phyloP scores from a whole-genome alignment of 1,139 yeast genomes.

The Pichia norvegensis region DNA sequence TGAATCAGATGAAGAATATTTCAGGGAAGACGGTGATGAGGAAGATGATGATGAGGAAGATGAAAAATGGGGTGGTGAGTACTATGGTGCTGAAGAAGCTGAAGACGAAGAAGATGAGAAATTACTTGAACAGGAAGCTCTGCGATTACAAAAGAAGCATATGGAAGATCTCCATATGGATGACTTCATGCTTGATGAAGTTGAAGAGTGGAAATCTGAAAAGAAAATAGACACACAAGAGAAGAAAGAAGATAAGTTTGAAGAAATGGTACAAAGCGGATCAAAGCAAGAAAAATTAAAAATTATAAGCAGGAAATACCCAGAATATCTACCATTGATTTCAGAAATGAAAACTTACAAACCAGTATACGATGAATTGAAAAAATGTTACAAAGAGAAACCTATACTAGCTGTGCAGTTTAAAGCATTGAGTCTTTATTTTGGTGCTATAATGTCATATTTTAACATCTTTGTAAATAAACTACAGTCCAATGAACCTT shows the following conservation, averaged over 20 bases:
- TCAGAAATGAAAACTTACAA: slow-evolving; percentile 50
- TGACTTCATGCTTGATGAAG: slow-evolving; percentile 79
- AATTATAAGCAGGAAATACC: slow-evolving; percentile 54
- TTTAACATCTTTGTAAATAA: slow-evolving; percentile 62
- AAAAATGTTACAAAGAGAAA: slow-evolving; percentile 30
- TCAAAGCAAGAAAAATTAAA: slow-evolving; percentile 39
- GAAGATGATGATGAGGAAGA: slow-evolving; percentile 32
- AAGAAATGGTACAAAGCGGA: slow-evolving; percentile 26
- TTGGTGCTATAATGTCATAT: slow-evolving; percentile 68
- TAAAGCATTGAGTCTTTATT: slow-evolving; percentile 67
- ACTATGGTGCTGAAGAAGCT: slow-evolving; percentile 68
- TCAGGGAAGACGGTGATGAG: slow-evolving; percentile 30
- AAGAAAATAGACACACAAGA: slow-evolving; percentile 30
- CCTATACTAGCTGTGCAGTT: slow-evolving; percentile 37
- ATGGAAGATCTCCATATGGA: slow-evolving; percentile 71
- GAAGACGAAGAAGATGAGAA: slow-evolving; percentile 66
- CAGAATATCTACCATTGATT: slow-evolving; percentile 76
- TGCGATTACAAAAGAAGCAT: slow-evolving; percentile 80
- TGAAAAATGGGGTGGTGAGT: slow-evolving; percentile 77
- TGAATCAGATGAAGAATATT: slow-evolving; percentile 31
- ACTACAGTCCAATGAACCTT: slow-evolving; percentile 46
- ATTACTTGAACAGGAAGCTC: slow-evolving; percentile 80
- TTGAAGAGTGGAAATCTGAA: slow-evolving; percentile 59
- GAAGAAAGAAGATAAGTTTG: slow-evolving; percentile 25
- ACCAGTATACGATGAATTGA: slow-evolving; percentile 36